Evolutionary conservation across 2,329 filamentous ascomycete species (phyloP).

Genomic region (Domatiomyces globalis): DNA sequence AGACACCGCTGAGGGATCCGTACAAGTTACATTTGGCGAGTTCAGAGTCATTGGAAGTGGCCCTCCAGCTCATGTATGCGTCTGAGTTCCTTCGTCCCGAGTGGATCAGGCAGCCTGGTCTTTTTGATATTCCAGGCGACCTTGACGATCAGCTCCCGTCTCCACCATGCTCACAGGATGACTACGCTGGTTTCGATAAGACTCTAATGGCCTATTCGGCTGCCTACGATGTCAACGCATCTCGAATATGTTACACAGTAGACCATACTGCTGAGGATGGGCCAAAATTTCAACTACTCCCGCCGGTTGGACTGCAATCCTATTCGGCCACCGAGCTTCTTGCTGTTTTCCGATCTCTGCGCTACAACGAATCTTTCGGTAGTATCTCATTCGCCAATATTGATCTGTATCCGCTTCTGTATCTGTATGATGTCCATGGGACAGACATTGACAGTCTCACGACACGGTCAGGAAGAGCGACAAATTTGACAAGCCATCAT

Average conservation of each 20-base stretch:
- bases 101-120: slow-evolving; percentile 50
- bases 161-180: slow-evolving; percentile 38
- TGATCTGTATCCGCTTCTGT: slow-evolving; percentile 50
- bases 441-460: slow-evolving; percentile 47
- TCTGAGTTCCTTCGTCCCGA: slow-evolving; percentile 52
- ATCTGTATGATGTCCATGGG: slow-evolving; percentile 45
- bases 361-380: slow-evolving; percentile 56
- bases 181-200: slow-evolving; percentile 48
- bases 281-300: slow-evolving; percentile 51
- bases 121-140: slow-evolving; percentile 44
- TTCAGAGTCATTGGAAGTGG: slow-evolving; percentile 49
- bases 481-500: slow-evolving; percentile 40
- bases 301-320: slow-evolving; percentile 36
- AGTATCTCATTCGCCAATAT: slow-evolving; percentile 55
- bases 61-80: slow-evolving; percentile 45
- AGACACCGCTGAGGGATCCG: slow-evolving; percentile 41
- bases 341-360: slow-evolving; percentile 52
- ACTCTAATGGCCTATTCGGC: slow-evolving; percentile 57
- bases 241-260: slow-evolving; percentile 51
- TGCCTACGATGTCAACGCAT: slow-evolving; percentile 53
- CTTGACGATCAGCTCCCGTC: slow-evolving; percentile 39
- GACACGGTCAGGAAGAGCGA: slow-evolving; percentile 43
- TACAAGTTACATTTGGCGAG: slow-evolving; percentile 49
- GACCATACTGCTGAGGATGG: slow-evolving; percentile 50
- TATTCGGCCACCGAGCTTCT: slow-evolving; percentile 52